Conservation (phyloP, 2,329 filamentous ascomycete species). For the Fusarium ambrosium region DNA sequence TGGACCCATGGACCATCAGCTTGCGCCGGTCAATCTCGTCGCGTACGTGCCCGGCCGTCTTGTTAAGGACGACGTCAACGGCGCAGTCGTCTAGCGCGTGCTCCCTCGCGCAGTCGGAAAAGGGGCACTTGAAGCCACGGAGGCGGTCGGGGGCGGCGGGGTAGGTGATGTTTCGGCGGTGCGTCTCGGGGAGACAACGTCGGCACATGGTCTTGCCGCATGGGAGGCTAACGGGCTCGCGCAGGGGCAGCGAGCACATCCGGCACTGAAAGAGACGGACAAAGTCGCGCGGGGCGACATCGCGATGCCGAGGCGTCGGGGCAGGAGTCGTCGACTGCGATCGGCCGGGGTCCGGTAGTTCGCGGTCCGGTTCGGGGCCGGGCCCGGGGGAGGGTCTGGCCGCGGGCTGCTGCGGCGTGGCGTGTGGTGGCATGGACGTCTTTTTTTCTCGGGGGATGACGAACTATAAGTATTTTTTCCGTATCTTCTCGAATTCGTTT, state of each 20-base stretch:
- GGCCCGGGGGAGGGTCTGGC: slow-evolving; percentile 31
- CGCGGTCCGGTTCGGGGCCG: slow-evolving; percentile 23
- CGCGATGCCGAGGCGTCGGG: slow-evolving; percentile 16
- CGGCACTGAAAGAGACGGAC: slow-evolving; percentile 83
- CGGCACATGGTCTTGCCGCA: slow-evolving; percentile 86
- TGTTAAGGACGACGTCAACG: slow-evolving; percentile 81
- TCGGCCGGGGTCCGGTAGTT: slow-evolving; percentile 18
- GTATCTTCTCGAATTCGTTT: slow-evolving; percentile 5
- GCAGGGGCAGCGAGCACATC: slow-evolving; percentile 77
- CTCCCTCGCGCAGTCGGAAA: slow-evolving; percentile 73
- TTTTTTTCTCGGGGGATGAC: slow-evolving; percentile 10
- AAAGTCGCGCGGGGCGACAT: slow-evolving; percentile 48
- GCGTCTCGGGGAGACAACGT: slow-evolving; percentile 77
- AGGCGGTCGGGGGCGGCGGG: slow-evolving; percentile 76
- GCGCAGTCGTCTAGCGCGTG: slow-evolving; percentile 84
- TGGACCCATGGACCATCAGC: slow-evolving; percentile 45
- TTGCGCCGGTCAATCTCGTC: slow-evolving; percentile 63
- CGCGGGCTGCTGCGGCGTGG: slow-evolving; percentile 24
- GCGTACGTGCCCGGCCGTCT: slow-evolving; percentile 73
- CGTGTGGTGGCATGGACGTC: slow-evolving; percentile 41
- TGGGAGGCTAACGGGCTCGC: slow-evolving; percentile 79
- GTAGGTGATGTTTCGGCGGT: slow-evolving; percentile 81
- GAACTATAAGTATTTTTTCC: slow-evolving; percentile 6
- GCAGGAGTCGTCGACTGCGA: slow-evolving; percentile 20
- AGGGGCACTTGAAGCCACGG: slow-evolving; percentile 81